Evolutionary conservation across 192 early-diverging fungal genomes (phyloP).

Genomic region (Entomortierella parvispora): DNA sequence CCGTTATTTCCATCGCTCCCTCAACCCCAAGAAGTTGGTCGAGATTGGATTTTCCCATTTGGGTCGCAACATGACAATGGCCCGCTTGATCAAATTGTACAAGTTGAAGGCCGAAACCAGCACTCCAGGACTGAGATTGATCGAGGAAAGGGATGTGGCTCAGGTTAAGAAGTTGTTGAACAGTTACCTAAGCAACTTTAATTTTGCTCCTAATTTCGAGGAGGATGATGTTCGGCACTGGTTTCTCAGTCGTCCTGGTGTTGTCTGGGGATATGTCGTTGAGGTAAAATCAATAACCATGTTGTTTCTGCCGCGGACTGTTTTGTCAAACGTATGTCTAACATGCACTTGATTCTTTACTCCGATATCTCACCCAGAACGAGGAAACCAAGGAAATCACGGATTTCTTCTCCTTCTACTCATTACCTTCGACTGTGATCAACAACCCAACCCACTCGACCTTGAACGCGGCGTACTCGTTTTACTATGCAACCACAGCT

Average conservation of each 20-base stretch:
- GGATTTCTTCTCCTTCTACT: conserved; percentile 96
- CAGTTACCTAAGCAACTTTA: conserved; percentile 72
- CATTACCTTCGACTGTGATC: conserved; percentile 91
- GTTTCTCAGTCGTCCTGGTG: conserved; percentile 84
- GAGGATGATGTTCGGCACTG: conserved; percentile 93
- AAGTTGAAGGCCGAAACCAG: conserved; percentile 70
- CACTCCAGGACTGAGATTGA: conserved; percentile 79
- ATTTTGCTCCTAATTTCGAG: conserved; percentile 79
- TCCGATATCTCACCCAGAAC: conserved; percentile 44
- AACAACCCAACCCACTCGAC: conserved; percentile 74
- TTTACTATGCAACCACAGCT: conserved; percentile 84
- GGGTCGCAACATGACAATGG: conserved; percentile 75
- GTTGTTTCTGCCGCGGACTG: background rate
- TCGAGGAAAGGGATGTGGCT: conserved; percentile 81
- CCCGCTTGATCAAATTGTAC: conserved; percentile 75
- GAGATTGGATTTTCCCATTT: conserved; percentile 93
- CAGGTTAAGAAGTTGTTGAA: conserved; percentile 80
- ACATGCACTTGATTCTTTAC: background rate
- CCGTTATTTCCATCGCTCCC: conserved; percentile 93
- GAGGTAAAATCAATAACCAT: conserved; percentile 58
- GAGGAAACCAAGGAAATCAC: conserved; percentile 72
- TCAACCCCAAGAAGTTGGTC: conserved; percentile 95
- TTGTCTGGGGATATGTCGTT: conserved; percentile 96
- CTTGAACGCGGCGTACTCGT: conserved; percentile 93
- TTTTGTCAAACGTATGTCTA: background rate